phyloP scores from a whole-genome alignment of 805 yeast species.

The Cyberlindnera euphorbiae region DNA sequence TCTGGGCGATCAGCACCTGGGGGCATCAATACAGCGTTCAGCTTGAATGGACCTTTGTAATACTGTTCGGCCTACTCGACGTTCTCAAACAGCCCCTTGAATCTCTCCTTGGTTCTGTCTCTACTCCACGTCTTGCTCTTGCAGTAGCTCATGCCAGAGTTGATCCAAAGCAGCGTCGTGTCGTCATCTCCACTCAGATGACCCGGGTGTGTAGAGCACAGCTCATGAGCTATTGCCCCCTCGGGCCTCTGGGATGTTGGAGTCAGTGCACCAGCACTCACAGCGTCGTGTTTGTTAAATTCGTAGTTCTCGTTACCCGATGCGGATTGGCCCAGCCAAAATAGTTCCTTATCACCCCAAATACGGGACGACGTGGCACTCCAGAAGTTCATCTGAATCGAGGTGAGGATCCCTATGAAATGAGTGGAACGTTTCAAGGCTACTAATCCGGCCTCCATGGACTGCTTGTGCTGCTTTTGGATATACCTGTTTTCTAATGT shows the following conservation, averaged over 20 bases:
- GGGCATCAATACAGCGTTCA: constrained; percentile 46
- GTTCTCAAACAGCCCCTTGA: constrained; percentile 18
- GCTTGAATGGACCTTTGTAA: constrained; percentile 35
- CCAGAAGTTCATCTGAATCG: constrained; percentile 33
- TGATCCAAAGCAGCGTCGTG: constrained; percentile 53
- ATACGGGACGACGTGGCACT: constrained; percentile 41
- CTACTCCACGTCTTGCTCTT: constrained; percentile 33
- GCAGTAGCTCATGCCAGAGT: constrained; percentile 68
- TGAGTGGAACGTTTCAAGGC: constrained; percentile 24
- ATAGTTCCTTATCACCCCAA: constrained; percentile 78
- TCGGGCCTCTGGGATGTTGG: constrained; percentile 20
- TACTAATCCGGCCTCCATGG: constrained; percentile 37
- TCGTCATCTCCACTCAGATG: constrained; percentile 48
- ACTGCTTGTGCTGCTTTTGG: constrained; percentile 23
- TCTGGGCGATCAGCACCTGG: constrained; percentile 34
- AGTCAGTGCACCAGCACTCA: constrained; percentile 32
- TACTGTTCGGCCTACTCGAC: constrained; percentile 14
- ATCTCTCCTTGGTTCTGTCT: constrained; percentile 28
- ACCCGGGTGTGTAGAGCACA: constrained; percentile 64
- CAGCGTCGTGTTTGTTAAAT: constrained; percentile 34
- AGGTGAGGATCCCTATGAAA: constrained; percentile 20
- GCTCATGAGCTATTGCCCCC: constrained; percentile 30
- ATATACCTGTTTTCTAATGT: constrained; percentile 35
- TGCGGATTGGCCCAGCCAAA: constrained; percentile 62
- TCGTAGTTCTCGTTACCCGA: constrained; percentile 35